Conservation (phyloP, 2,329 filamentous ascomycete genomes). For the Madurella fahalii region DNA sequence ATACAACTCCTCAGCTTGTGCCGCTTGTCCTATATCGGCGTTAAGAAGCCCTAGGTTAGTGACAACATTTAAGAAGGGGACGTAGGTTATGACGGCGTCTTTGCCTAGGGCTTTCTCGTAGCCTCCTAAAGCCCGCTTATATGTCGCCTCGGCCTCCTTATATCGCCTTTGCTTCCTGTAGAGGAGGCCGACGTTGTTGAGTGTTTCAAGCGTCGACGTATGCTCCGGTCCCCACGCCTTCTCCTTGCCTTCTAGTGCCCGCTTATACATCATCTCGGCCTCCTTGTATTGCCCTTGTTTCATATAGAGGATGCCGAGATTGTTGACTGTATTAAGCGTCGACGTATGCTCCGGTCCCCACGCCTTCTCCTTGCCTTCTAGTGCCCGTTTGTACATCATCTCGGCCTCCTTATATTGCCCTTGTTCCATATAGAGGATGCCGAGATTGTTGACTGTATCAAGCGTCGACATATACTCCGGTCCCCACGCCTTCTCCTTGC, state of each 20-base stretch:
- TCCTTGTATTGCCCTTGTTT: background rate
- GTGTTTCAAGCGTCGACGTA: constrained; percentile 22
- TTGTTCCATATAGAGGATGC: background rate
- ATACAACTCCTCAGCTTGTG: too few relatives aligned
- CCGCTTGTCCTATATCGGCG: too few relatives aligned
- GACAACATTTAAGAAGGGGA: too few relatives aligned
- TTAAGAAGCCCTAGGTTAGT: too few relatives aligned
- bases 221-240: background rate
- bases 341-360: background rate
- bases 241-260: constrained; percentile 1
- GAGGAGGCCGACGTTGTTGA: constrained; percentile 30
- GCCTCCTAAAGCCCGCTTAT: constrained; percentile 29
- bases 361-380: background rate
- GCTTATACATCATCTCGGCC: constrained; percentile 1
- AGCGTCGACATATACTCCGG: background rate
- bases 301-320: background rate
- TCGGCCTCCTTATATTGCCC: background rate
- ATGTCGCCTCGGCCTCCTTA: constrained; percentile 30
- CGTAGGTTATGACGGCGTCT: too few relatives aligned
- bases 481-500: background rate
- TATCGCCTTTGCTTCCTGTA: constrained; percentile 28
- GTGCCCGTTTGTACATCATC: constrained; percentile 2
- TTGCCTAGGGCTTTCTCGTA: constrained; percentile 20
- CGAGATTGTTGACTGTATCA: background rate
- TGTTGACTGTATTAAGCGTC: background rate